Base-by-base conservation (phyloP, 2,329 filamentous ascomycete genomes). In the Ceratocystiopsis sp. region DNA sequence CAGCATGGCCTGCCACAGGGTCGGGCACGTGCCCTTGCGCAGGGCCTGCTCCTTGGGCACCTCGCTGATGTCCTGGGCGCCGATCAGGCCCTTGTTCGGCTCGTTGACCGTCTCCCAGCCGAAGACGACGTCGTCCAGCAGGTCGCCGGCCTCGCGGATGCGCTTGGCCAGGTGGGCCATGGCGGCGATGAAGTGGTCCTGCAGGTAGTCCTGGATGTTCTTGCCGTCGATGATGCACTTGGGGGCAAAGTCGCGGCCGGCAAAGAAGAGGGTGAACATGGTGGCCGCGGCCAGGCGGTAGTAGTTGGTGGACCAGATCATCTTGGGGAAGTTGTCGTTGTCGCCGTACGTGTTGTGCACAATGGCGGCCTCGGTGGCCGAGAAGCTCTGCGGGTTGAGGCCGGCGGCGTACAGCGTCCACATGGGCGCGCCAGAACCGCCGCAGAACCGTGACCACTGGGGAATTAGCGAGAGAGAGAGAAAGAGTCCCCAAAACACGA, bases 251-350 rank as follows among this genome's bases (percentile, higher is more conserved):
- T 93, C 84, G 49, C 69, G 76, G 34, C 91, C 91, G 10, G 73
- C 87, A 59, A 93, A 98, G 64, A 94, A 98, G 42, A 96, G 64
- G 0, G 89, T 94, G 58, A 95, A 96, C 52, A 96, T 85, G 38
- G 85, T 87, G 51, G 87, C 84, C 41, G 80, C 83, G 3, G 81
- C 87, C 41, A 96, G 68, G 19, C 91, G 75, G 48, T 77, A 82
- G 60, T 98, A 98, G 58, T 98, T 98, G 42, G 93, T 96, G 15
- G 89, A 86, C 91, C 91, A 98, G 45, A 96, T 89, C 93, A 98
- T 98, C 64, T 95, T 96, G 19, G 91, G 91, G 51, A 89, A 98
- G 1, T 79, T 71, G 21, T 78, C 78, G 10, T 87, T 85, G 17
- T 93, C 73, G 11, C 84, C 78, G 56, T 84, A 95, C 2, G 84